Evolutionary conservation across 1,284 basidiomycete genomes (phyloP), one percentile per base, ranked within the genome.

Genomic region (Golubevia pallescens): DNA sequence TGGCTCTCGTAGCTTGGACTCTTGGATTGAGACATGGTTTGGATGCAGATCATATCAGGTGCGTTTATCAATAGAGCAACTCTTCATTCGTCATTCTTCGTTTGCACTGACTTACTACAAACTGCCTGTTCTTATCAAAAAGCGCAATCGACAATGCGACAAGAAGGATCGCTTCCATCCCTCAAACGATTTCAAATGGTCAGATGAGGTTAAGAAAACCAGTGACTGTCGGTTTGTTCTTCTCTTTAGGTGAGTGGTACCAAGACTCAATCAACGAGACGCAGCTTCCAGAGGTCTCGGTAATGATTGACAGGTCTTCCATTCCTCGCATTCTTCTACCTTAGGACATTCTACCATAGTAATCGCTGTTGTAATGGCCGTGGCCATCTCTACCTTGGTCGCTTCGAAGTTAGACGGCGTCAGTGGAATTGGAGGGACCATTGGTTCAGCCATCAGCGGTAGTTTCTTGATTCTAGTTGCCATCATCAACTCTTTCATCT

Each of bases 21-120:
- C 72, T 75, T 0, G 81, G 81, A 3, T 65, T 84, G 14, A 71
- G 81, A 1, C 81, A 84, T 51, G 81, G 71, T 1, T 71, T 84
- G n/a, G 81, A 84, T 59, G 81, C 81, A 7, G 81, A 84, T 55
- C 81, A 84, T 57, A 84, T 82, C 68, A 74, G 73, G 42, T 54
- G 34, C n/a, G n/a, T n/a, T n/a, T n/a, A n/a, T n/a, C n/a, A n/a
- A n/a, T n/a, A n/a, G n/a, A 23, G 28, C 34, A 2, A 14, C 28
- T 23, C 58, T 64, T 58, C n/a, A n/a, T n/a, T n/a, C n/a, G n/a
- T n/a, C n/a, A n/a, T n/a, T n/a, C n/a, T n/a, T n/a, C n/a, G n/a
- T n/a, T n/a, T n/a, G n/a, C n/a, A n/a, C n/a, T n/a, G n/a, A n/a
- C n/a, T n/a, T n/a, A n/a, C n/a, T n/a, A n/a, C n/a, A n/a, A n/a